A percentile compares a stretch with the other conserved stretches of the same genome.
Evolutionary conservation across 768 basidiomycete genomes (phyloP).

Genomic region (Leccinum pellstonianum): DNA sequence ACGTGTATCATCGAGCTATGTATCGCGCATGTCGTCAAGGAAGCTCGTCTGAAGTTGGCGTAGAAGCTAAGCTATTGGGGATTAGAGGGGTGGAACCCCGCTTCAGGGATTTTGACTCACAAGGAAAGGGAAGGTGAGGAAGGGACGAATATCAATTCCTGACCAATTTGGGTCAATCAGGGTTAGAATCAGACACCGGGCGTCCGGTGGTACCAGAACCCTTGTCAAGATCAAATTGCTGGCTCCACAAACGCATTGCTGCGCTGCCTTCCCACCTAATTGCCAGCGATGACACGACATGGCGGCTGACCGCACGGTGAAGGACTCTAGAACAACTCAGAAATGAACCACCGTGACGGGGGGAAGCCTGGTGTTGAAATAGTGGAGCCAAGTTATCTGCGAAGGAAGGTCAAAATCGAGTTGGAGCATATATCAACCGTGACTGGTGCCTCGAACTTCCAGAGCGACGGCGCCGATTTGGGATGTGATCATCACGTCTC

Average conservation of each 20-base stretch:
- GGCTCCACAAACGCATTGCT: constrained; percentile 2
- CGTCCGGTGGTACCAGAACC: constrained; percentile 2
- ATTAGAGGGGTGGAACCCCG: neutral
- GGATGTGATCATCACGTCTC: constrained; percentile 6
- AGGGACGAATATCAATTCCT: neutral
- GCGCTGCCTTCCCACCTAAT: neutral
- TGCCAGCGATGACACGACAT: neutral
- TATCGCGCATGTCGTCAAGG: neutral
- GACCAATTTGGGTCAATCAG: constrained; percentile 7
- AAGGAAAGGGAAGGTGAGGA: neutral
- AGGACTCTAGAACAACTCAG: constrained; percentile 3
- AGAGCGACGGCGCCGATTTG: neutral
- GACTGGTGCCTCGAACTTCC: neutral
- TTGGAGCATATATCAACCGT: neutral
- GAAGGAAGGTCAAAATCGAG: neutral
- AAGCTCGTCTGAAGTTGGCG: neutral
- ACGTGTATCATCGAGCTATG: constrained; percentile 2
- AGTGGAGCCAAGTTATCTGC: constrained; percentile 1
- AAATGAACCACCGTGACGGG: neutral
- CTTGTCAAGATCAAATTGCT: neutral
- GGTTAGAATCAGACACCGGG: neutral
- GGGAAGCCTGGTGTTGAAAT: neutral
- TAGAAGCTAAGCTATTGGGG: neutral
- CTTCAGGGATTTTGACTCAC: constrained; percentile 2
- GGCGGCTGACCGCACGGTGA: neutral